Evolutionary conservation across 2,329 filamentous ascomycete genomes (phyloP), one percentile per base, ranked within the genome.

Genomic region (Seiridium cupressi): DNA sequence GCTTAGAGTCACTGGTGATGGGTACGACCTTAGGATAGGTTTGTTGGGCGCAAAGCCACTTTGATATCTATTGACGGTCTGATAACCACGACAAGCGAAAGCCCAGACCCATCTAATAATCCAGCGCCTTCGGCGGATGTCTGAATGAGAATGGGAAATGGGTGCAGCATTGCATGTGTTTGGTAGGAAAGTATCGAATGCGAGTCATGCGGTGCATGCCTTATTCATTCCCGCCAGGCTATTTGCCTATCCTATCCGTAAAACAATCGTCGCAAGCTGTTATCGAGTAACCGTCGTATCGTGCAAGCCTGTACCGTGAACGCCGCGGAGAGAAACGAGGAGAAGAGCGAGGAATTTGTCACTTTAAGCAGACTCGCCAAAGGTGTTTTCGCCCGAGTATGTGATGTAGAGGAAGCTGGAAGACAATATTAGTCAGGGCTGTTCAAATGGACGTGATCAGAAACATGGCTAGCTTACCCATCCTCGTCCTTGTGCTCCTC

Each of bases 311-410:
- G 38, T 47, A 61, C 60, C 60, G 57, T 59, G 49, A 61, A 58
- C 56, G 56, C 60, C 51, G 53, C 44, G 48, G 26, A 51, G 47
- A 46, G 58, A 36, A 31, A 57, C 51, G 47, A 51, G 44, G 56
- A 34, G 31, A 53, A 34, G n/a, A 40, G 26, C 18, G 34, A 46
- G 58, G 46, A 46, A 53, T 5, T 6, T 34, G 11, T 38, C 26
- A 3, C 7, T 64, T 74, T 71, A 79, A 57, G 69, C 73, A 61
- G 72, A 72, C 71, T 81, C 74, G 73, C 95, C 95, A 74, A 99
- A 99, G 59, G 95, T 99, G 85, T 98, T 99, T 87, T 98, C 95
- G 80, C 95, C 95, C 55, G 94, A 98, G 85, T 97, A 97, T 70
- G 94, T 98, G 81, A 99, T 99, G 84, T 99, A 99, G 62, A 99